Base-by-base conservation (phyloP, 352 stramenopile species). In the Globisporangium emineosum region DNA sequence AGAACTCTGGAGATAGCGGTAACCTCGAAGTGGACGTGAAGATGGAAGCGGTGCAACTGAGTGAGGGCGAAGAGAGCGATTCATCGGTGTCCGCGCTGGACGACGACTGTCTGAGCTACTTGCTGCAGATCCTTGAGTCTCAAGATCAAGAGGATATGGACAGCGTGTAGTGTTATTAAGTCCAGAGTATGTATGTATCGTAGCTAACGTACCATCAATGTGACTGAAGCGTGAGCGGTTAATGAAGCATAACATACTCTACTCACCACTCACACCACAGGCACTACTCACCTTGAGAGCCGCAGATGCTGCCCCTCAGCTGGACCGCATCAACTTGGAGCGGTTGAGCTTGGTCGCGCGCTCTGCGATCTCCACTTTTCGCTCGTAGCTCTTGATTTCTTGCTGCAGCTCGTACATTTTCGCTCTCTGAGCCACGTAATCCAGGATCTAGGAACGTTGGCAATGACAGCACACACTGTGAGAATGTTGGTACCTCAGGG, bases 331-430 rank as follows among this genome's bases (percentile, higher is more conserved):
- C 30, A 42, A 33, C 43, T 76, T 80, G 17, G 55, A 51, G n/a
- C 73, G 71, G n/a, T 60, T 68, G 29, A 77, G 59, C 49, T 91
- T 96, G 30, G 79, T 72, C 0, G 87, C 89, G 47, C 96, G 93
- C 56, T 97, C 90, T 4, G 86, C 79, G 58, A 98, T 97, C 65
- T 97, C 91, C 25, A 98, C 80, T 70, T 98, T 98, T 35, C 93
- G 86, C 57, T 96, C 86, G 69, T 96, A 98, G 69, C 97, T 97
- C 51, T 88, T 93, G 64, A 97, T 75, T 50, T 91, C 78, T 21
- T 88, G 72, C 57, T 95, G 75, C 19, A 98, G 67, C 49, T 96
- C 86, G 55, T 94, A 97, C 72, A 94, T 86, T 49, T 96, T 86
- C 40, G 84, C 84, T 60, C 97, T 98, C 63, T 97, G 89, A 0